These are phyloP conservation scores for Termitomyces sp. DNA, from an alignment of 768 basidiomycete species.

Conservation along the genomic window DNA sequence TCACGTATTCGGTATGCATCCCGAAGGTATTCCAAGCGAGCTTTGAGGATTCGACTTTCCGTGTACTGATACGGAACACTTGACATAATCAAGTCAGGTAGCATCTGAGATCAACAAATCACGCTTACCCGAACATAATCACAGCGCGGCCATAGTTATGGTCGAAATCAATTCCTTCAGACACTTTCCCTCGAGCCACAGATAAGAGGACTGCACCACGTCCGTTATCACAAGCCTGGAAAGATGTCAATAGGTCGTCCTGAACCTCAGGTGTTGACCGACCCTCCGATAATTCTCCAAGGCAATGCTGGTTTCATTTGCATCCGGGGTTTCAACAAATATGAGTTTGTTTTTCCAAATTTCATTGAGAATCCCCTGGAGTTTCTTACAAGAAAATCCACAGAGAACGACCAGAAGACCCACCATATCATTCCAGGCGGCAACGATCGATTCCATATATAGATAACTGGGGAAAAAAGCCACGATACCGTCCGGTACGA, in stretches of 20 bases:
- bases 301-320: conserved; percentile 97
- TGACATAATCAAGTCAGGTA: conserved; percentile 16
- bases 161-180: conserved; percentile 99
- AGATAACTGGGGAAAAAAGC: conserved; percentile 99
- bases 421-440: conserved; percentile 99
- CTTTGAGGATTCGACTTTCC: conserved; percentile 95
- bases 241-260: conserved; percentile 3
- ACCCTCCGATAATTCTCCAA: conserved; percentile 96
- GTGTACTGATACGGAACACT: conserved; percentile 98
- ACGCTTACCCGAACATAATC: conserved; percentile 94
- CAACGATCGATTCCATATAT: conserved; percentile 99
- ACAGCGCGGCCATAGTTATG: conserved; percentile 99
- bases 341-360: conserved; percentile 99
- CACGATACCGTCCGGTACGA: conserved; percentile 97
- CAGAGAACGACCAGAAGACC: conserved; percentile 21
- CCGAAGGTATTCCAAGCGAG: conserved; percentile 95
- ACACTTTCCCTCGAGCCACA: conserved; percentile 98
- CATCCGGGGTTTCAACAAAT: conserved; percentile 98
- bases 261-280: conserved; percentile 15
- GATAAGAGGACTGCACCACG: conserved; percentile 95
- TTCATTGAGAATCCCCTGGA: conserved; percentile 94
- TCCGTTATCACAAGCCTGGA: conserved; percentile 96
- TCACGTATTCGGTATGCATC: conserved; percentile 98
- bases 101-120: background rate
- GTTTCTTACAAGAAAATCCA: background rate